phyloP scores from a whole-genome alignment of 2,329 filamentous ascomycete species.

The Xylaria sp. region DNA sequence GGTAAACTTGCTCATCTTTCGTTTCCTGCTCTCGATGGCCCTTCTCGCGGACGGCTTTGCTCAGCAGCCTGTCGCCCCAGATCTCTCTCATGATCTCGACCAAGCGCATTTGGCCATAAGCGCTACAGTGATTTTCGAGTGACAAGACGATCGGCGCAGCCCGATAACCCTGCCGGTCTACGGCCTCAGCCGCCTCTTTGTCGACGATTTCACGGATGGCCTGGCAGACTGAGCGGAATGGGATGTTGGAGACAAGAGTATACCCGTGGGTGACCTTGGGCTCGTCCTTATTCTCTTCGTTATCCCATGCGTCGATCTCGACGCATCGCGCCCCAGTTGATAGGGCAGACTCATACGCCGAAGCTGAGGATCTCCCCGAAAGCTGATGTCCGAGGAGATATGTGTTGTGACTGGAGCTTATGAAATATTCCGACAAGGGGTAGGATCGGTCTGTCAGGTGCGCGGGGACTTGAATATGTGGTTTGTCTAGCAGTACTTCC shows the following conservation, averaged over 20 bases:
- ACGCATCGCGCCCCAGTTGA: conserved; percentile 73
- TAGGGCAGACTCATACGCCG: conserved; percentile 71
- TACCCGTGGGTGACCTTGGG: conserved; percentile 78
- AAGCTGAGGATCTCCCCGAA: conserved; percentile 69
- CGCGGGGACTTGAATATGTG: conserved; percentile 66
- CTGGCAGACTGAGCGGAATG: conserved; percentile 73
- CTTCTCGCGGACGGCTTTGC: conserved; percentile 64
- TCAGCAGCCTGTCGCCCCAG: conserved; percentile 69
- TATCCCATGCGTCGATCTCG: conserved; percentile 79
- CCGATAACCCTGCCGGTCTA: conserved; percentile 51
- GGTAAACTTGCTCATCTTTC: conserved; percentile 62
- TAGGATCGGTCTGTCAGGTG: conserved; percentile 66
- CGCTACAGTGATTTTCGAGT: conserved; percentile 73
- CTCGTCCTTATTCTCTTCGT: conserved; percentile 67
- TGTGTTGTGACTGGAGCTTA: conserved; percentile 79
- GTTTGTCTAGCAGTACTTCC: conserved; percentile 62
- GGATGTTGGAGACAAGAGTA: conserved; percentile 72
- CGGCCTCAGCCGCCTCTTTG: conserved; percentile 60
- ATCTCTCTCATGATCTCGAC: conserved; percentile 73
- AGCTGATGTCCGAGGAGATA: conserved; percentile 77
- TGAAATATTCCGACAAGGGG: conserved; percentile 75
- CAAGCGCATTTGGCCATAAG: conserved; percentile 68
- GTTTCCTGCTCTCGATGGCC: conserved; percentile 65
- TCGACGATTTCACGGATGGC: conserved; percentile 71
- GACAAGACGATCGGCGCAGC: conserved; percentile 71